These are phyloP conservation scores for Blechomonas ayalai DNA, from an alignment of 208 protist species.

Conservation along the genomic window DNA sequence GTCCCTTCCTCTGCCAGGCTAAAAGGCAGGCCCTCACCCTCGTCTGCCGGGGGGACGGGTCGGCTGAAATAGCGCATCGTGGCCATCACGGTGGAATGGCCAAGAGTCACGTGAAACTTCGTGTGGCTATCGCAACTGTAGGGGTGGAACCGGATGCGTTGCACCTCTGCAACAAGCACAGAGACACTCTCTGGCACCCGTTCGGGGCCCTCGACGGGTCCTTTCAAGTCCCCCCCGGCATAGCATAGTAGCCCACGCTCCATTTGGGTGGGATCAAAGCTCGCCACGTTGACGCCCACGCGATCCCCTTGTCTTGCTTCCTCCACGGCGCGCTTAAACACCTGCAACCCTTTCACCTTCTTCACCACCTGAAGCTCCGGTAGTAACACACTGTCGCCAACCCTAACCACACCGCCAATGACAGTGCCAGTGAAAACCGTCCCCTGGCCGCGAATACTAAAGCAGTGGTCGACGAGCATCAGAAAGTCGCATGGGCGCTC, in stretches of 20 bases:
- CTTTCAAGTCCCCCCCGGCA: not conserved
- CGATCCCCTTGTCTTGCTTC: constrained; percentile 76
- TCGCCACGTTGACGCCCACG: constrained; percentile 89
- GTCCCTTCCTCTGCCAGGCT: constrained; percentile 24
- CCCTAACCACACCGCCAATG: constrained; percentile 60
- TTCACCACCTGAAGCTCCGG: constrained; percentile 68
- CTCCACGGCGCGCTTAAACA: constrained; percentile 89
- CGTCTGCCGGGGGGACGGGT: not conserved
- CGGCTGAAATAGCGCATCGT: constrained; percentile 66
- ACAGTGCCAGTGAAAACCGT: constrained; percentile 97
- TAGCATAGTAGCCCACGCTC: constrained; percentile 85
- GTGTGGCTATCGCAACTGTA: constrained; percentile 41
- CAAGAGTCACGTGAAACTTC: constrained; percentile 81
- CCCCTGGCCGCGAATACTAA: constrained; percentile 94
- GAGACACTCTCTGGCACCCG: constrained; percentile 1
- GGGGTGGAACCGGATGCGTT: constrained; percentile 76
- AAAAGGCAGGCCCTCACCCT: constrained; percentile 1
- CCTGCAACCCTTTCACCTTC: constrained; percentile 93
- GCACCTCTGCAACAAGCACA: constrained; percentile 48
- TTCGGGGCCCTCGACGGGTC: too few species aligned
- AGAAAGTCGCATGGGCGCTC: constrained; percentile 57
- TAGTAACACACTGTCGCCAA: constrained; percentile 86
- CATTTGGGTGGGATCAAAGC: constrained; percentile 86
- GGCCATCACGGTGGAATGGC: constrained; percentile 84
- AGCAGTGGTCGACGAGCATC: constrained; percentile 98